Base-by-base conservation (phyloP, 2,329 filamentous ascomycete species). In the Claviceps humidiphila region DNA sequence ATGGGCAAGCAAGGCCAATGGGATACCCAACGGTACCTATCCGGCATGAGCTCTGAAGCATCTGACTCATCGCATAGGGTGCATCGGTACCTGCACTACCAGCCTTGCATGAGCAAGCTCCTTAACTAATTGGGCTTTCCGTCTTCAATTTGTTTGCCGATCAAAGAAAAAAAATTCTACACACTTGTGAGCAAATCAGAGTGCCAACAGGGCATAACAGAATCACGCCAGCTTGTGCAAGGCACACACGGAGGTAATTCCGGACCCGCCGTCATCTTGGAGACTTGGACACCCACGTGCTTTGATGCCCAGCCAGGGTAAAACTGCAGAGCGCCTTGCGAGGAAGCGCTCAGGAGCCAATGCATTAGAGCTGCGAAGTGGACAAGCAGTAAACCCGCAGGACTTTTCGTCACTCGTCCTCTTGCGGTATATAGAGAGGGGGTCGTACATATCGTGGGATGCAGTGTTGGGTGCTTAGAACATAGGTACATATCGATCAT, bases 241-340 rank as follows among this genome's bases (percentile, higher is more conserved):
- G 30, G 30, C 9, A 34, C 30, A 34, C 30, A 34, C 30, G 30
- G 30, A 34, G 34, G 37, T 1, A 39, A 40, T 20, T 2, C 14
- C 20, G 24, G 49, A 24, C 30, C n/a, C 2, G 22, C 22, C 34
- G 40, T n/a, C 38, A 41, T 17, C 30, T 24, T 9, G 40, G 7
- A 45, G 17, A 41, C 16, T 24, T 9, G 40, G 7, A 45, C 30
- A 41, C 16, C 16, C n/a, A 40, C 17, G 26, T 43, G 11, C 11
- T 26, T 53, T 46, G 51, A 42, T 53, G 51, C 51, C 51, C 51
- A 53, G 51, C 30, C 51, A 24, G 47, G 51, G 41, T 30, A 16
- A 8, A 14, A 11, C 9, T 20, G 40, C n/a, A 20, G 17, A 22
- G 26, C 17, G 13, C 5, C n/a, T 8, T 43, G 39, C 24, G 11